Evolutionary conservation across 2,329 filamentous ascomycete species (phyloP), one percentile per base, ranked within the genome.

Genomic region (Fusarium sp.): DNA sequence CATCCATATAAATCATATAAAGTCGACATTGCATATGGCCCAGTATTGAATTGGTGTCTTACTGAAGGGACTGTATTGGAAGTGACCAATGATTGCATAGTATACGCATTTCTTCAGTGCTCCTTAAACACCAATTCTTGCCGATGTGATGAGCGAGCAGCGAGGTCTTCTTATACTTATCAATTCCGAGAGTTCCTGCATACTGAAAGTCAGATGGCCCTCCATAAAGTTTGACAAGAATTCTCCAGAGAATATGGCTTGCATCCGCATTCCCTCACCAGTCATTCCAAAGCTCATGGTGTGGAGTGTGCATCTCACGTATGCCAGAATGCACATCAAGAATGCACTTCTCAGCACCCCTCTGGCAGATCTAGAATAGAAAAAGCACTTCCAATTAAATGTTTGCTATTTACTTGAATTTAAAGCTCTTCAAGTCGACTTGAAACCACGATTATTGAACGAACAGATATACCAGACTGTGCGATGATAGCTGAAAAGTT

Each of bases 231-330:
- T 71, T 59, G 56, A 9, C 40, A 72, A 71, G 69, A 72, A 71
- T 72, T 69, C 69, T 69, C 44, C 50, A 69, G 44, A 64, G 55
- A 58, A 70, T 52, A 71, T 71, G 69, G 69, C 69, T 71, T 72
- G 69, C 69, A 60, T 69, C 64, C 60, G 64, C 69, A 71, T 71
- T 72, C 69, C 69, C 69, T 72, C 27, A 66, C 44, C 38, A 57
- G 42, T 57, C 69, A 71, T 71, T 71, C 69, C 69, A 69, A 55
- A 40, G 64, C 50, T 65, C 40, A 57, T 58, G 64, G 64, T 61
- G 65, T 71, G 69, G 69, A 71, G 64, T 69, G 55, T 71, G 59
- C 69, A 66, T 65, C 69, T 63, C 38, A 68, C 64, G 30, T 65
- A 48, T 66, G 48, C 27, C 48, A 69, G 32, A 45, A 69, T 52